These are phyloP conservation scores for Seminavis robusta DNA, from an alignment of 108 stramenopile genomes.

Conservation along the genomic window DNA sequence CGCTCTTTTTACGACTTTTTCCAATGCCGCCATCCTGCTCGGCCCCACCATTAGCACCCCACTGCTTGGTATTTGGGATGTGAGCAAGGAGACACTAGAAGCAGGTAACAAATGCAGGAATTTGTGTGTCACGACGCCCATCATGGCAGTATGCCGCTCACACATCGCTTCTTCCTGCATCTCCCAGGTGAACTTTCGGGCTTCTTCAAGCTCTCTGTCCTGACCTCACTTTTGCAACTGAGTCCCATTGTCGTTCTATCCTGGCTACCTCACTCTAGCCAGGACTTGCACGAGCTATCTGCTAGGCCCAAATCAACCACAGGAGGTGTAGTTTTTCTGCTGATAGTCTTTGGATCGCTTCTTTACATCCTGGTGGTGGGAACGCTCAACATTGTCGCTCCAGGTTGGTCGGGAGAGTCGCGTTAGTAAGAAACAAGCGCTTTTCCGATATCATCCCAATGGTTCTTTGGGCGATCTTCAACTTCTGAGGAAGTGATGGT, in stretches of 20 bases:
- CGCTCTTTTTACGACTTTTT: slow-evolving; percentile 62
- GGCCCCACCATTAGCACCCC: slow-evolving; percentile 45
- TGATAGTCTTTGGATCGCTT: slow-evolving; percentile 55
- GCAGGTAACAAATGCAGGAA: slow-evolving; percentile 15
- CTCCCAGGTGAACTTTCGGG: slow-evolving; percentile 15
- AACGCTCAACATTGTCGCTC: slow-evolving; percentile 58
- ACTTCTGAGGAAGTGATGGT: too few species aligned
- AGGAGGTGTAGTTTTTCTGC: slow-evolving; percentile 61
- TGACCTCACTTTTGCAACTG: slow-evolving; percentile 64
- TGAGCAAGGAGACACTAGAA: slow-evolving; percentile 59
- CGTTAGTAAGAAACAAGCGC: too few species aligned
- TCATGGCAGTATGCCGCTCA: background rate
- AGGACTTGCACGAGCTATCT: slow-evolving; percentile 44
- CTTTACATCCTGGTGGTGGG: slow-evolving; percentile 56
- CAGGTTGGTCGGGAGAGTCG: slow-evolving; percentile 66
- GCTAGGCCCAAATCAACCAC: slow-evolving; percentile 38
- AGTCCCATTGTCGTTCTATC: slow-evolving; percentile 56
- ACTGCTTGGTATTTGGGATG: slow-evolving; percentile 70
- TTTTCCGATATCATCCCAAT: too few species aligned
- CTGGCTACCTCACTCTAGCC: slow-evolving; percentile 58
- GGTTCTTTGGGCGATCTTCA: too few species aligned
- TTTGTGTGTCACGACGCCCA: background rate
- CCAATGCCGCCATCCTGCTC: slow-evolving; percentile 41
- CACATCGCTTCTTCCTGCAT: background rate
- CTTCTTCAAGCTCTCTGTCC: slow-evolving; percentile 58